phyloP scores from a whole-genome alignment of 345 rosid genomes.

The Bruguiera sexangula region DNA sequence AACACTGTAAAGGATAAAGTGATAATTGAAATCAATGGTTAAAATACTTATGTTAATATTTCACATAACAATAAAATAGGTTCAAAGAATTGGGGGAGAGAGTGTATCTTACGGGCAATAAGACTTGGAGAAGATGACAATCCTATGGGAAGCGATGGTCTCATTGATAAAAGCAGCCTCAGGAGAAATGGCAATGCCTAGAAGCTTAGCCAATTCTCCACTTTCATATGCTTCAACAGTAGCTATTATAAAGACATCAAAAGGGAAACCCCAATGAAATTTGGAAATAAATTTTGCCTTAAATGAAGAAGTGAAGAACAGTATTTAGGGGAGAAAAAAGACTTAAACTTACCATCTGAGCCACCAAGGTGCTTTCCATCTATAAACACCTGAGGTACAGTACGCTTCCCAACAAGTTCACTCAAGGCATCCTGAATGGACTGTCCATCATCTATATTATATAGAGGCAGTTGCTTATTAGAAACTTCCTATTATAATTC shows the following conservation, averaged over 20 bases:
- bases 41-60: too few relatives aligned
- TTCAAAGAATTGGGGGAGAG: neutral
- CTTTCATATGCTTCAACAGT: slow-evolving; percentile 68
- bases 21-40: neutral
- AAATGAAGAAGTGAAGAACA: neutral
- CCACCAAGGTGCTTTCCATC: slow-evolving; percentile 88
- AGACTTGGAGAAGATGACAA: slow-evolving; percentile 97
- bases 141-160: slow-evolving; percentile 73
- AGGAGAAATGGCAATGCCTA: slow-evolving; percentile 43
- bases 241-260: slow-evolving; percentile 45
- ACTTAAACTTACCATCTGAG: slow-evolving; percentile 61
- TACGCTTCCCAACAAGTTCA: slow-evolving; percentile 60
- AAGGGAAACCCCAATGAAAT: neutral
- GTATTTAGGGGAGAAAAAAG: neutral
- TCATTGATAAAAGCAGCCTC: slow-evolving; percentile 59
- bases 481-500: neutral
- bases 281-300: neutral
- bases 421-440: slow-evolving; percentile 64
- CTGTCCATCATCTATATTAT: slow-evolving; percentile 65
- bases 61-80: neutral
- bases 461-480: neutral
- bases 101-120: slow-evolving; percentile 74
- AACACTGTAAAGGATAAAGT: neutral
- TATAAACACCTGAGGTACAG: slow-evolving; percentile 91
- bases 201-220: slow-evolving; percentile 67